These are phyloP conservation scores for Saccharomyces hybrid DNA, from an alignment of 1,139 yeast genomes.

Conservation along the genomic window DNA sequence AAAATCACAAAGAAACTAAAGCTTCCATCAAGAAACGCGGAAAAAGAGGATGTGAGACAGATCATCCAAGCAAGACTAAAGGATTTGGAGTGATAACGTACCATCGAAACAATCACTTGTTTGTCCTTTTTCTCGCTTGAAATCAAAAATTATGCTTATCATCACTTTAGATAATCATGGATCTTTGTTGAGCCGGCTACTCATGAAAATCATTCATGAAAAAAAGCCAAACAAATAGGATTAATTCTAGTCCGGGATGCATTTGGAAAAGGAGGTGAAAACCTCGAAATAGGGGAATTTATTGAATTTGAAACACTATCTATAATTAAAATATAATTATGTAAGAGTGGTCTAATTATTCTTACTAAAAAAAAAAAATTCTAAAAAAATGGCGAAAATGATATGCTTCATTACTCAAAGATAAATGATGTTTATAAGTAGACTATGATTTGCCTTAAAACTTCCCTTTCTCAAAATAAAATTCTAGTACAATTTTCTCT, in stretches of 20 bases:
- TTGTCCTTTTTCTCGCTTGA: not conserved
- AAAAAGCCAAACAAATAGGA: no score
- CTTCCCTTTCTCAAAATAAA: not conserved
- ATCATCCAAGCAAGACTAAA: conserved; percentile 50
- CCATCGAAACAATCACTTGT: no score
- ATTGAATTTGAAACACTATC: not conserved
- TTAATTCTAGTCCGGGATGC: not conserved
- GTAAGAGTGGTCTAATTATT: not conserved
- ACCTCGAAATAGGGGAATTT: not conserved
- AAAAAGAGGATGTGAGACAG: conserved; percentile 49
- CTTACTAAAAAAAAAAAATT: not conserved
- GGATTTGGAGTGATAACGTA: conserved; percentile 30
- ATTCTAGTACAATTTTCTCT: not conserved
- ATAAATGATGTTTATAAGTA: not conserved
- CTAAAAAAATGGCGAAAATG: not conserved
- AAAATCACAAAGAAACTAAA: conserved; percentile 33
- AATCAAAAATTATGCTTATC: no score
- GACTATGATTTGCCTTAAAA: not conserved
- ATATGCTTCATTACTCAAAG: not conserved
- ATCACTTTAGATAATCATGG: no score
- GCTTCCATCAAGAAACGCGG: conserved; percentile 28
- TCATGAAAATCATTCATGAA: no score
- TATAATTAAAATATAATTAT: not conserved
- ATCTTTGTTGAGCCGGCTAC: conserved; percentile 10
- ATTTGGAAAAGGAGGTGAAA: not conserved